Conservation (phyloP, 768 basidiomycete genomes). For the Lentinus brumalis region DNA sequence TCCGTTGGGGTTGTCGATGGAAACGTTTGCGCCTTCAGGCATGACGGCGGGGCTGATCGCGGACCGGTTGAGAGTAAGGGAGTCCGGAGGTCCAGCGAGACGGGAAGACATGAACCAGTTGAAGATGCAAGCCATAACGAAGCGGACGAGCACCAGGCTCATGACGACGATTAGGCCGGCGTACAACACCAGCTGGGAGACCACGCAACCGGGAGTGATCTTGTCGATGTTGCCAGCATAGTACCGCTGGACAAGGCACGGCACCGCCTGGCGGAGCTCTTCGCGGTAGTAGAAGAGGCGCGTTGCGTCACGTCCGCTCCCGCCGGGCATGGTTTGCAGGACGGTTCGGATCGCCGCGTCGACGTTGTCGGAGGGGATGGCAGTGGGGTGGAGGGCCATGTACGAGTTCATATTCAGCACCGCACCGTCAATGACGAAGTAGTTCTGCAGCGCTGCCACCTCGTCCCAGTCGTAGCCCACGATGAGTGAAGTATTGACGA, state of each 20-base stretch:
- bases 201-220: slow-evolving; percentile 93
- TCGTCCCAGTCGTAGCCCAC: slow-evolving; percentile 94
- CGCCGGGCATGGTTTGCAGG: slow-evolving; percentile 46
- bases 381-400: slow-evolving; percentile 65
- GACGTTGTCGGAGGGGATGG: slow-evolving; percentile 73
- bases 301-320: slow-evolving; percentile 86
- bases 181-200: slow-evolving; percentile 87
- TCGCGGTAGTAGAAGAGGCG: slow-evolving; percentile 77
- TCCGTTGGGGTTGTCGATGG: slow-evolving; percentile 88
- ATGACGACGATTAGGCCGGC: slow-evolving; percentile 90
- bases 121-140: slow-evolving; percentile 95
- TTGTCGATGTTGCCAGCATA: slow-evolving; percentile 96
- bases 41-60: slow-evolving; percentile 95
- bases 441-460: slow-evolving; percentile 68
- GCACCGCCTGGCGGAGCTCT: slow-evolving; percentile 65
- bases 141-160: slow-evolving; percentile 86
- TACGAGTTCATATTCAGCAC: slow-evolving; percentile 95
- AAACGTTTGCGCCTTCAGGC: slow-evolving; percentile 93
- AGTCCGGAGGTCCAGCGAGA: slow-evolving; percentile 77
- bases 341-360: slow-evolving; percentile 83
- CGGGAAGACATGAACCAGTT: slow-evolving; percentile 91
- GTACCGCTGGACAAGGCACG: slow-evolving; percentile 85
- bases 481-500: slow-evolving; percentile 64
- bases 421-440: slow-evolving; percentile 88
- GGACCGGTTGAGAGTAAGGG: slow-evolving; percentile 69